phyloP scores from a whole-genome alignment of 1,284 basidiomycete genomes.

The Laetiporus sulphureus region DNA sequence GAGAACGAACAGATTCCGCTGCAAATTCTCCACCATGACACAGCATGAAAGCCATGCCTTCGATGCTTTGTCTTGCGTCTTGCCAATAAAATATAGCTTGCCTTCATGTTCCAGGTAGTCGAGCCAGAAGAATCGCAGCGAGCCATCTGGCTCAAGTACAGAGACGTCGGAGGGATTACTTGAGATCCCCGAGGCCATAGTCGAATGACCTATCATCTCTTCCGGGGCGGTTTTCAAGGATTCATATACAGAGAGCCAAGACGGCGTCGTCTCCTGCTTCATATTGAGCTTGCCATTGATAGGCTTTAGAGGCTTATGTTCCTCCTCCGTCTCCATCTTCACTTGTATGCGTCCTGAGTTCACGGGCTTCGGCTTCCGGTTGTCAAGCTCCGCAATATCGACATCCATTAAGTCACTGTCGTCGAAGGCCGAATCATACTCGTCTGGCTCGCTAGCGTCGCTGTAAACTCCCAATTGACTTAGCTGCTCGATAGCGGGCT shows the following conservation, averaged over 20 bases:
- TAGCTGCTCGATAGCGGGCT: slow-evolving; percentile 49
- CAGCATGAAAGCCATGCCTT: slow-evolving; percentile 81
- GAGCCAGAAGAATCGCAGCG: slow-evolving; percentile 89
- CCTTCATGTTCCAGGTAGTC: slow-evolving; percentile 85
- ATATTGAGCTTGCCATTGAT: slow-evolving; percentile 11
- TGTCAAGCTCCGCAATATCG: slow-evolving; percentile 24
- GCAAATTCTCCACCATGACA: slow-evolving; percentile 78
- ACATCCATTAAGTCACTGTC: slow-evolving; percentile 54
- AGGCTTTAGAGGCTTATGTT: slow-evolving; percentile 22
- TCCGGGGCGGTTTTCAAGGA: slow-evolving; percentile 52
- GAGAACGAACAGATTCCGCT: slow-evolving; percentile 93
- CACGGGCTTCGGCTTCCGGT: slow-evolving; percentile 21
- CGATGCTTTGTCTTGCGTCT: slow-evolving; percentile 73
- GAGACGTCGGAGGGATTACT: slow-evolving; percentile 41
- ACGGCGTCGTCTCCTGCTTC: slow-evolving; percentile 44
- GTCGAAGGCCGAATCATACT: slow-evolving; percentile 39
- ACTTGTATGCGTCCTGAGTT: slow-evolving; percentile 14
- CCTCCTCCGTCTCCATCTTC: slow-evolving; percentile 19
- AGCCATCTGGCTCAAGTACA: slow-evolving; percentile 74
- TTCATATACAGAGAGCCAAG: slow-evolving; percentile 77
- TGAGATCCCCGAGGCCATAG: slow-evolving; percentile 28
- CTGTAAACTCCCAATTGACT: slow-evolving; percentile 52
- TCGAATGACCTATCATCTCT: slow-evolving; percentile 44
- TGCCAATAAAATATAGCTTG: slow-evolving; percentile 81
- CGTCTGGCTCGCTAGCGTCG: slow-evolving; percentile 42